Conservation (phyloP, 495 filamentous ascomycete genomes). For the Aspergillus haitiensis region DNA sequence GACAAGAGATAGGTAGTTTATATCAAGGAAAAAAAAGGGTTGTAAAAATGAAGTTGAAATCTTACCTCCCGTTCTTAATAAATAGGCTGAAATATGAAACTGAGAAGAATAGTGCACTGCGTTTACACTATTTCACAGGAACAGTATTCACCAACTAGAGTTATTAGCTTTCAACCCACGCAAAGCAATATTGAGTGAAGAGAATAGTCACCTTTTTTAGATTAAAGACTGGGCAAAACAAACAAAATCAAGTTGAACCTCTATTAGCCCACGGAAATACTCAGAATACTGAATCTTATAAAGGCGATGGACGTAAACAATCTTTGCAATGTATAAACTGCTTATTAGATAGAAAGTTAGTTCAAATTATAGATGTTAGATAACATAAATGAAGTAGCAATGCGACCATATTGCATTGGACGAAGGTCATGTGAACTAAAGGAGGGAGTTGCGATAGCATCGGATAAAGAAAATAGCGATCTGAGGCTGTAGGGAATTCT, state of each 20-base stretch:
- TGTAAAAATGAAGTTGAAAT: not conserved
- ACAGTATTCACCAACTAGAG: not conserved
- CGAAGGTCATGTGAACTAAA: too few species aligned
- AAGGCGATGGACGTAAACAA: not conserved
- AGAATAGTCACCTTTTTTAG: not conserved
- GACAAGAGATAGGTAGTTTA: not conserved
- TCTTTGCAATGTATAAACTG: slow-evolving; percentile 11
- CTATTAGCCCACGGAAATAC: not conserved
- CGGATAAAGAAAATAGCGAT: too few species aligned
- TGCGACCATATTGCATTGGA: too few species aligned
- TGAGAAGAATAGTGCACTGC: slow-evolving; percentile 2
- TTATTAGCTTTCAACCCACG: not conserved
- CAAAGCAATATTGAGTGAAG: not conserved
- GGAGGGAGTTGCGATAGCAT: too few species aligned
- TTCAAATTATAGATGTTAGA: not conserved
- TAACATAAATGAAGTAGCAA: not conserved
- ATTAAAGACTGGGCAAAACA: not conserved
- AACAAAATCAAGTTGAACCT: slow-evolving; percentile 4
- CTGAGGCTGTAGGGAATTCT: too few species aligned
- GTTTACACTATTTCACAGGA: not conserved
- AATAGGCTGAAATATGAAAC: not conserved
- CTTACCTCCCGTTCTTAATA: not conserved
- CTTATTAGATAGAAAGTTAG: slow-evolving; percentile 6
- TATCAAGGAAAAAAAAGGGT: not conserved
- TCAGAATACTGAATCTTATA: not conserved